Percentiles rank a stretch among this genome's conserved stretches.
Conservation (phyloP, 2,329 filamentous ascomycete species). For the Microdochium trichocladiopsis region DNA sequence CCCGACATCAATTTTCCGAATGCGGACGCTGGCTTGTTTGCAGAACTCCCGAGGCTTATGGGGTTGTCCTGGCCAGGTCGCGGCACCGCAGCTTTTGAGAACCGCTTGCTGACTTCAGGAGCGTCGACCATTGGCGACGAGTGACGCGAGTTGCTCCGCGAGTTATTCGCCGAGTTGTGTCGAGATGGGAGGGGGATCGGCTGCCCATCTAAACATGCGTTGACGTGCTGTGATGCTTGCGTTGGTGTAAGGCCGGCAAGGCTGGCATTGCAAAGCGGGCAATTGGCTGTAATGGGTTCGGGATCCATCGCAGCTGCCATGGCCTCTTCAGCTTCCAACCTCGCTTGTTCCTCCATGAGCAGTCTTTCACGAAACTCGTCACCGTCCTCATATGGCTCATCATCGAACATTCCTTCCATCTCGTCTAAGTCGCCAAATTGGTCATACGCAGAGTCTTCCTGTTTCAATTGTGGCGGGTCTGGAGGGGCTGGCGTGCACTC, state of each 20-base stretch:
- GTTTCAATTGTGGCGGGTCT: constrained; percentile 10
- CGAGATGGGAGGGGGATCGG: constrained; percentile 45
- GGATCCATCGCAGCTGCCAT: constrained; percentile 22
- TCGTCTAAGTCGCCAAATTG: constrained; percentile 30
- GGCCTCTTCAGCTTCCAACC: constrained; percentile 53
- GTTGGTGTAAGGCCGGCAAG: constrained; percentile 55
- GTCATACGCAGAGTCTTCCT: constrained; percentile 13
- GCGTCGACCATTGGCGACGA: constrained; percentile 20
- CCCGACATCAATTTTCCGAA: constrained; percentile 92
- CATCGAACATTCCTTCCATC: constrained; percentile 52
- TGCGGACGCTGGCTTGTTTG: constrained; percentile 52
- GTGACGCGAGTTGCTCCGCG: not conserved
- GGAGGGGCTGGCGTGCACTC: constrained; percentile 15
- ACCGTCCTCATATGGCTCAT: constrained; percentile 43
- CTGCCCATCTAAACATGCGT: constrained; percentile 83
- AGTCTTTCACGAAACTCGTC: constrained; percentile 60
- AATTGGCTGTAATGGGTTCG: constrained; percentile 34
- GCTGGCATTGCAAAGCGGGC: constrained; percentile 70
- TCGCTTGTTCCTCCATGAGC: constrained; percentile 71
- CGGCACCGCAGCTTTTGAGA: constrained; percentile 61
- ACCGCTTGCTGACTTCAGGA: constrained; percentile 44
- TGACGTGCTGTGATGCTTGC: constrained; percentile 78
- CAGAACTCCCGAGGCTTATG: constrained; percentile 45
- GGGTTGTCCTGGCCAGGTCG: constrained; percentile 78
- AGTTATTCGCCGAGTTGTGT: not conserved